Percentiles rank a stretch among this genome's conserved stretches.
Evolutionary conservation across 164 flowering plant species (phyloP).

Genomic region (Santalum album): DNA sequence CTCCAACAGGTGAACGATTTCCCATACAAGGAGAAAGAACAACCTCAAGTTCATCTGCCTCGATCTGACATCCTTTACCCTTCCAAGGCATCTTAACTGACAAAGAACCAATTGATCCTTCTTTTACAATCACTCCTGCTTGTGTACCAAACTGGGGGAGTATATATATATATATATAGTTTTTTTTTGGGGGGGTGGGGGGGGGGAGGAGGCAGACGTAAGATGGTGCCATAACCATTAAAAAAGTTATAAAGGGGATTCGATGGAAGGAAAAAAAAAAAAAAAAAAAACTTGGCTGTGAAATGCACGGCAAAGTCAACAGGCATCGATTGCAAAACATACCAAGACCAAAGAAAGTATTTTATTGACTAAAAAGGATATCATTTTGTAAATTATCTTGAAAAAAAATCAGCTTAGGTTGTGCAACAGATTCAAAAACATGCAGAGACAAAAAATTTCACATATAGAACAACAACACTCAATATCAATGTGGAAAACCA

Average conservation of each 20-base stretch:
- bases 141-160: conserved; percentile 49
- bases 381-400: no score
- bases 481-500: no score
- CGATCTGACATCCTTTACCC: conserved; percentile 60
- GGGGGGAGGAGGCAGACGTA: no score
- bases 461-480: no score
- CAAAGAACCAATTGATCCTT: conserved; percentile 81
- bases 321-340: neutral
- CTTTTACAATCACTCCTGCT: conserved; percentile 51
- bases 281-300: neutral
- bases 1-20: conserved; percentile 9
- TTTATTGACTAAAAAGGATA: no score
- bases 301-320: neutral
- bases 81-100: conserved; percentile 72
- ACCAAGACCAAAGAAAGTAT: neutral
- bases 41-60: conserved; percentile 80
- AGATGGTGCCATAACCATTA: no score
- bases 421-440: no score
- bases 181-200: neutral
- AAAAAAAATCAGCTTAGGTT: no score
- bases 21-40: conserved; percentile 42
- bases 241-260: no score
- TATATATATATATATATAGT: no score
- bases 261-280: no score
- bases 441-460: no score